A percentile compares a stretch with the other conserved stretches of the same genome.
Evolutionary conservation across 1,284 basidiomycete genomes (phyloP).

Genomic region (Coniferiporia weirii): DNA sequence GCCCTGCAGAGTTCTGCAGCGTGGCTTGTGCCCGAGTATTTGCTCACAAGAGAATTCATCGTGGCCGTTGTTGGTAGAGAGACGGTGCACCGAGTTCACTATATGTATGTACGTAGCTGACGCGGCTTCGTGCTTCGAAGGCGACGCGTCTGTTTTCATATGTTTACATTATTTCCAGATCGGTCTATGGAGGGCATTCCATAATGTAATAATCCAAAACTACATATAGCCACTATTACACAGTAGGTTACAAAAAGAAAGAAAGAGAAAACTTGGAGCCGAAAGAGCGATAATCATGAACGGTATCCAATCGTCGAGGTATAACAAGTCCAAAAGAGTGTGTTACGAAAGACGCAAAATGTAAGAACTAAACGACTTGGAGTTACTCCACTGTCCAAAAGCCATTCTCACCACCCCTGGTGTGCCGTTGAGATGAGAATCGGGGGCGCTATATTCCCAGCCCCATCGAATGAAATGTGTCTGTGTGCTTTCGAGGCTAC

Average conservation of each 20-base stretch:
- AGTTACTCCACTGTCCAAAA: too few relatives aligned
- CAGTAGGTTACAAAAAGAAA: background rate
- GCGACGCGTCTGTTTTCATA: constrained; percentile 10
- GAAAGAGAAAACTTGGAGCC: background rate
- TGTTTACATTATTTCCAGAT: background rate
- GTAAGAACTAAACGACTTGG: background rate
- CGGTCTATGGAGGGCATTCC: too few relatives aligned
- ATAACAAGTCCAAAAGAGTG: constrained; percentile 3
- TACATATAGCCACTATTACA: background rate
- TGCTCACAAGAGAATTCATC: constrained; percentile 17
- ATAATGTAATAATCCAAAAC: background rate
- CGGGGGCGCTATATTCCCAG: background rate
- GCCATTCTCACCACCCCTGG: too few relatives aligned
- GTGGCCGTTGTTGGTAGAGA: background rate
- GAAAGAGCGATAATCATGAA: background rate
- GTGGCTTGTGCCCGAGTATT: constrained; percentile 6
- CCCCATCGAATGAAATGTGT: background rate
- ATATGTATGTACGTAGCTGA: constrained; percentile 6
- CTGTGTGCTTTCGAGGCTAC: too few relatives aligned
- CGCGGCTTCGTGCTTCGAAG: constrained; percentile 2
- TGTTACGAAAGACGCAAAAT: background rate
- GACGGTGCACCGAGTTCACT: background rate
- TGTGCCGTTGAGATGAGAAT: background rate
- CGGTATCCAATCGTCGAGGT: background rate
- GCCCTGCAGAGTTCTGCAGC: constrained; percentile 5